phyloP scores from a whole-genome alignment of 495 filamentous ascomycete genomes.

The Neohortaea acidophila region DNA sequence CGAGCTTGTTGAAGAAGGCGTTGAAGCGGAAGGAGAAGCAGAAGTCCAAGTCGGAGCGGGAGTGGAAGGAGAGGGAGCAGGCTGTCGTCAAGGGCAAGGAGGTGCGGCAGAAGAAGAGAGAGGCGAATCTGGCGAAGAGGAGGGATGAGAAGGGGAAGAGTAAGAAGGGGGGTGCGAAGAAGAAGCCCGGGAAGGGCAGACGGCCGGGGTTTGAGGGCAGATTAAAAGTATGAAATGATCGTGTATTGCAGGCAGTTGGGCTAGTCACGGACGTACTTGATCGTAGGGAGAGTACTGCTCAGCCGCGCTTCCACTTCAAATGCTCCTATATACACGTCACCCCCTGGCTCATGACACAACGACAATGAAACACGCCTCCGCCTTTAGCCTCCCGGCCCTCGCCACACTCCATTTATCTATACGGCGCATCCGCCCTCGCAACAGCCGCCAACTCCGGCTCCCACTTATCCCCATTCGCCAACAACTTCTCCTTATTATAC shows the following conservation, averaged over 20 bases:
- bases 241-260: neutral
- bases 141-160: conserved; percentile 47
- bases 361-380: too few species aligned
- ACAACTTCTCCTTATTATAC: conserved; percentile 96
- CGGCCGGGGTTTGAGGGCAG: conserved; percentile 90
- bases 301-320: too few species aligned
- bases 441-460: conserved; percentile 89
- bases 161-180: conserved; percentile 47
- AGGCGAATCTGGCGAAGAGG: conserved; percentile 73
- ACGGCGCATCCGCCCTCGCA: conserved; percentile 52
- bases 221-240: conserved; percentile 41
- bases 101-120: conserved; percentile 70
- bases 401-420: too few species aligned
- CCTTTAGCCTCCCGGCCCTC: too few species aligned
- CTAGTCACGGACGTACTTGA: too few species aligned
- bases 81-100: conserved; percentile 61
- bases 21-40: conserved; percentile 78
- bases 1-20: conserved; percentile 80
- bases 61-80: conserved; percentile 73
- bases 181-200: conserved; percentile 36
- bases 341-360: too few species aligned
- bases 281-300: too few species aligned
- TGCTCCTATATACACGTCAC: too few species aligned
- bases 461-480: conserved; percentile 91
- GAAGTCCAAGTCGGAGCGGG: conserved; percentile 78